Conservation (phyloP, 305 asterid genomes). For the Striga hermonthica region DNA sequence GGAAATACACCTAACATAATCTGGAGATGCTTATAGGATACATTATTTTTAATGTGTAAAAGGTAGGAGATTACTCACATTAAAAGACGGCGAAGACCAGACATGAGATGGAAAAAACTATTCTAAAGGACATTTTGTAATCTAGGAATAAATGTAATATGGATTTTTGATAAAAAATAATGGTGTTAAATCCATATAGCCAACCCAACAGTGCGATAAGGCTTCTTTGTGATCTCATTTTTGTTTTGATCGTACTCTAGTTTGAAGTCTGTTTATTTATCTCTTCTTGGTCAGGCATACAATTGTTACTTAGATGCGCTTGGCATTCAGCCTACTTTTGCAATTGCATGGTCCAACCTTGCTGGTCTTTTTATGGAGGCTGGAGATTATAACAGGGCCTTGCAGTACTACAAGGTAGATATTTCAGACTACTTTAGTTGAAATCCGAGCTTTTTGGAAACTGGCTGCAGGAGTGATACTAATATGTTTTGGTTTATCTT, state of each 20-base stretch:
- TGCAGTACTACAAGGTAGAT: constrained; percentile 90
- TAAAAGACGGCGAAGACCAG: too few species aligned
- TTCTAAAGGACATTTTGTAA: neutral
- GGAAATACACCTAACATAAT: neutral
- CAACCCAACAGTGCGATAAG: too few species aligned
- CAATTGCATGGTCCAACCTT: constrained; percentile 99
- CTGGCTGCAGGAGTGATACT: constrained; percentile 11
- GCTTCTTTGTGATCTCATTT: constrained; percentile 7
- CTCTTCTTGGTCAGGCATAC: constrained; percentile 57
- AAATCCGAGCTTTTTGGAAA: constrained; percentile 5
- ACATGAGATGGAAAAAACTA: neutral
- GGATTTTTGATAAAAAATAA: too few species aligned
- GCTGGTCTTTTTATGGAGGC: constrained; percentile 98
- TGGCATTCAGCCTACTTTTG: constrained; percentile 87
- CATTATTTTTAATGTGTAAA: neutral
- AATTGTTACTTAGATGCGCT: constrained; percentile 90
- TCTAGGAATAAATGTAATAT: neutral
- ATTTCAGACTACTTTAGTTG: constrained; percentile 13
- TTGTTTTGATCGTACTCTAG: constrained; percentile 17
- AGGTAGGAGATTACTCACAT: too few species aligned
- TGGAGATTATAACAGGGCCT: constrained; percentile 83
- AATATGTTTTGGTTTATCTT: constrained; percentile 21
- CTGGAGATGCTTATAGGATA: neutral
- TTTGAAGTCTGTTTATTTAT: constrained; percentile 17
- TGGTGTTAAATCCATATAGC: too few species aligned